phyloP scores from a whole-genome alignment of 2,329 filamentous ascomycete species.

The Fusarium coicis region DNA sequence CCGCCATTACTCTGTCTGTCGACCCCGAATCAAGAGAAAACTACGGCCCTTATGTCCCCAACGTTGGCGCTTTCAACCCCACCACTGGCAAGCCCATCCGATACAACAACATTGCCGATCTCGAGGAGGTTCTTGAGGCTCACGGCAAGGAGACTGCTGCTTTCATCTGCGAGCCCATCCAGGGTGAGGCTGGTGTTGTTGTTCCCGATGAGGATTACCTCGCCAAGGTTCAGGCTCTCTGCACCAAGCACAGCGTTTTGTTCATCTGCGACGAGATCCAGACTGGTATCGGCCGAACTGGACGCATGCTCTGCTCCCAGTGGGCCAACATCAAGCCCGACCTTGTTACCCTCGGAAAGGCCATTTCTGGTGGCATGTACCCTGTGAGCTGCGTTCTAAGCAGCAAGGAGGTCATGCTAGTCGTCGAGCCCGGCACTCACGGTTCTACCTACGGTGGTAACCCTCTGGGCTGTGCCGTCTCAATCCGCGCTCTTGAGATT shows the following conservation, averaged over 20 bases:
- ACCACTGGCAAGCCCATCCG: constrained; percentile 32
- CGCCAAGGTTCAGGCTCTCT: constrained; percentile 80
- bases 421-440: constrained; percentile 95
- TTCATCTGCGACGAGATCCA: constrained; percentile 99
- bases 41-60: constrained; percentile 95
- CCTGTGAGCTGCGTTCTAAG: constrained; percentile 95
- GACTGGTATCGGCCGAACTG: constrained; percentile 95
- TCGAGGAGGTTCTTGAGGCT: constrained; percentile 34
- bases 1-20: constrained; percentile 92
- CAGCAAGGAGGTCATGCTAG: constrained; percentile 92
- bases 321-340: constrained; percentile 97
- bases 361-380: constrained; percentile 98
- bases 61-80: constrained; percentile 73
- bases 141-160: constrained; percentile 36
- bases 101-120: constrained; percentile 38
- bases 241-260: constrained; percentile 94
- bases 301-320: constrained; percentile 91
- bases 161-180: constrained; percentile 38
- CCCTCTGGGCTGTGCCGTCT: constrained; percentile 93
- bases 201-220: constrained; percentile 88
- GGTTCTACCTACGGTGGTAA: constrained; percentile 99
- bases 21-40: constrained; percentile 96
- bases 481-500: constrained; percentile 93
- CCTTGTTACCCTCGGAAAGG: constrained; percentile 93
- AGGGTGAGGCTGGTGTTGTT: constrained; percentile 96